Evolutionary conservation across 192 early-diverging fungal genomes (phyloP).

Genomic region (Coemansia aciculifera): DNA sequence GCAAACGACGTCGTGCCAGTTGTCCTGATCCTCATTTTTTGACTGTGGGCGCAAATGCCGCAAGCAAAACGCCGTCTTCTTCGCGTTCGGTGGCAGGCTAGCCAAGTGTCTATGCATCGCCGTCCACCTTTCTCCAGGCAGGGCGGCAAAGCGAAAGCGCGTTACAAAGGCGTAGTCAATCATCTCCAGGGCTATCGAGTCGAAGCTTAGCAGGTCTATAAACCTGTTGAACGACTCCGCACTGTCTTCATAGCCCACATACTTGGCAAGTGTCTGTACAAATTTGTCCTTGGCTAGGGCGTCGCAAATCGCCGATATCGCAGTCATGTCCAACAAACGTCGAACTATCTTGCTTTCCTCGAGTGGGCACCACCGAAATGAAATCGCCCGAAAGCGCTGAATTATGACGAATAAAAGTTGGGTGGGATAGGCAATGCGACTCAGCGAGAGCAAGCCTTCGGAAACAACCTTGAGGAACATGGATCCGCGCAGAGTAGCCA

Average conservation of each 20-base stretch:
- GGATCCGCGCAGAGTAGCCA: conserved; percentile 8
- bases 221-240: conserved; percentile 3
- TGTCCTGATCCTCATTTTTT: not conserved
- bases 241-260: not conserved
- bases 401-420: not conserved
- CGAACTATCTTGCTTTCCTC: conserved; percentile 12
- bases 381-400: not conserved
- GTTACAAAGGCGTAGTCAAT: conserved; percentile 32
- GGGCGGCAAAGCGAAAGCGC: conserved; percentile 13
- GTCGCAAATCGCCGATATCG: conserved; percentile 9
- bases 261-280: conserved; percentile 23
- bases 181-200: conserved; percentile 25
- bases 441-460: not conserved
- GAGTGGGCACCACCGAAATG: not conserved
- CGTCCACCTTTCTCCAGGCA: not conserved
- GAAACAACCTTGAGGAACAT: conserved; percentile 25
- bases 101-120: not conserved
- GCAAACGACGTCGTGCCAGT: conserved; percentile 22
- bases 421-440: conserved; percentile 10
- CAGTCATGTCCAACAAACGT: conserved; percentile 28
- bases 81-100: conserved; percentile 11
- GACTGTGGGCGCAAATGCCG: conserved; percentile 10
- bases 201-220: conserved; percentile 18
- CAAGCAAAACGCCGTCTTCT: conserved; percentile 33
- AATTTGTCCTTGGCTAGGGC: conserved; percentile 13